phyloP scores from a whole-genome alignment of 176 grass and related monocot genomes.

The Saccharum spontaneum region DNA sequence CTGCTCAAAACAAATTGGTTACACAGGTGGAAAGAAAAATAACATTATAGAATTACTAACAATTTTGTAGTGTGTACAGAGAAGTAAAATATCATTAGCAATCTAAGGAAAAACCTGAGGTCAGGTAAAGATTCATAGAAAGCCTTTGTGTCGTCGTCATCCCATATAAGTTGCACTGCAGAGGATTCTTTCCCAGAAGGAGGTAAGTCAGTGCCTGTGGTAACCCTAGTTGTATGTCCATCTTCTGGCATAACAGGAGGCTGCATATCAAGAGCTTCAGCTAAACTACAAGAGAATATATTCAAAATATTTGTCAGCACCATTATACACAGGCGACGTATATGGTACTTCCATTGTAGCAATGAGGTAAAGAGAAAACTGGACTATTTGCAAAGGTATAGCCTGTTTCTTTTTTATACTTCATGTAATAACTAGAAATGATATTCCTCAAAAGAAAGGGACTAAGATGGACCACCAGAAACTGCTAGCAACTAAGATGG shows the following conservation, averaged over 20 bases:
- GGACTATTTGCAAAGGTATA: constrained; percentile 1
- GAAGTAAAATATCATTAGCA: constrained; percentile 11
- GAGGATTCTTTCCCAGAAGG: constrained; percentile 72
- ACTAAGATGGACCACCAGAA: constrained; percentile 7
- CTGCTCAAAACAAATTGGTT: constrained; percentile 50
- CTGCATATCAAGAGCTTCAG: constrained; percentile 95
- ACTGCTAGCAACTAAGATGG: constrained; percentile 17
- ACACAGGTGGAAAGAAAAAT: constrained; percentile 1
- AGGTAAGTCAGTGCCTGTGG: constrained; percentile 63
- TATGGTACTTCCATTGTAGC: not conserved
- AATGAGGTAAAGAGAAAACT: constrained; percentile 2
- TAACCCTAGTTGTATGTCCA: constrained; percentile 84
- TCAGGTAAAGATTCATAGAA: constrained; percentile 98
- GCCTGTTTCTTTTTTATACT: not conserved
- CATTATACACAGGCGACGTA: not conserved
- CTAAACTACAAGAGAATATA: constrained; percentile 56
- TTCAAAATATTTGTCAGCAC: constrained; percentile 11
- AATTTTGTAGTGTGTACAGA: constrained; percentile 1
- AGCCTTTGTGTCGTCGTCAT: constrained; percentile 87
- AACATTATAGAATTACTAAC: constrained; percentile 4
- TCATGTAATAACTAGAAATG: not conserved
- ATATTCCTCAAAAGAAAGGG: not conserved
- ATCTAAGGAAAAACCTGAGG: constrained; percentile 63
- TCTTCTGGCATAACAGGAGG: constrained; percentile 95
- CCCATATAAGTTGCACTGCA: constrained; percentile 85